These are phyloP conservation scores for Isabelozyma rhagii DNA, from an alignment of 805 yeast species.

Conservation along the genomic window DNA sequence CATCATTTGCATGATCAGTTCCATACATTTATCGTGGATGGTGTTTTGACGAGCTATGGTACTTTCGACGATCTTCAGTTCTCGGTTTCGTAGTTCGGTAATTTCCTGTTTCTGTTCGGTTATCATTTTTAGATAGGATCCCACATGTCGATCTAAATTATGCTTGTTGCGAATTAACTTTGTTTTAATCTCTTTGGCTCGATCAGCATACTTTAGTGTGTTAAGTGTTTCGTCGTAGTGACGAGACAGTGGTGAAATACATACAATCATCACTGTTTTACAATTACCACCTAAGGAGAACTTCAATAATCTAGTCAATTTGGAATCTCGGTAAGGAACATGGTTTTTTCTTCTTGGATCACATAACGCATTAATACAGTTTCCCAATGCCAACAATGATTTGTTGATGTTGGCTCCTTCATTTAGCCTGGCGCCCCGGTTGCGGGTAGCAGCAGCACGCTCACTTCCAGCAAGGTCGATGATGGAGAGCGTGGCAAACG, in stretches of 20 bases:
- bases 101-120: slow-evolving; percentile 77
- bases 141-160: slow-evolving; percentile 76
- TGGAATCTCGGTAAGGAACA: slow-evolving; percentile 89
- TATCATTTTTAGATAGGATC: slow-evolving; percentile 79
- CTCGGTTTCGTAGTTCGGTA: slow-evolving; percentile 60
- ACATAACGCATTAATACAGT: slow-evolving; percentile 90
- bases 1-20: slow-evolving; percentile 39
- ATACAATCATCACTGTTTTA: slow-evolving; percentile 93
- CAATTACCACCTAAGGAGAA: slow-evolving; percentile 93
- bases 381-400: slow-evolving; percentile 85
- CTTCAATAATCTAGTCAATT: slow-evolving; percentile 79
- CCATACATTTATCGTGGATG: slow-evolving; percentile 36
- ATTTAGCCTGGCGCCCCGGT: slow-evolving; percentile 72
- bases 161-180: slow-evolving; percentile 71
- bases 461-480: slow-evolving; percentile 96
- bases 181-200: slow-evolving; percentile 89
- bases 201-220: slow-evolving; percentile 84
- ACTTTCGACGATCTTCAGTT: slow-evolving; percentile 38
- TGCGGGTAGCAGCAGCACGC: slow-evolving; percentile 85
- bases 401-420: slow-evolving; percentile 95
- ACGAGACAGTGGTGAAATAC: slow-evolving; percentile 79
- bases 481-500: slow-evolving; percentile 76
- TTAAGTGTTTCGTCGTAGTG: slow-evolving; percentile 94
- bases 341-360: slow-evolving; percentile 65
- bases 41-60: slow-evolving; percentile 31